A percentile compares a stretch with the other conserved stretches of the same genome.
phyloP scores from a whole-genome alignment of 2,329 filamentous ascomycete species.

The Fusarium lateritium region DNA sequence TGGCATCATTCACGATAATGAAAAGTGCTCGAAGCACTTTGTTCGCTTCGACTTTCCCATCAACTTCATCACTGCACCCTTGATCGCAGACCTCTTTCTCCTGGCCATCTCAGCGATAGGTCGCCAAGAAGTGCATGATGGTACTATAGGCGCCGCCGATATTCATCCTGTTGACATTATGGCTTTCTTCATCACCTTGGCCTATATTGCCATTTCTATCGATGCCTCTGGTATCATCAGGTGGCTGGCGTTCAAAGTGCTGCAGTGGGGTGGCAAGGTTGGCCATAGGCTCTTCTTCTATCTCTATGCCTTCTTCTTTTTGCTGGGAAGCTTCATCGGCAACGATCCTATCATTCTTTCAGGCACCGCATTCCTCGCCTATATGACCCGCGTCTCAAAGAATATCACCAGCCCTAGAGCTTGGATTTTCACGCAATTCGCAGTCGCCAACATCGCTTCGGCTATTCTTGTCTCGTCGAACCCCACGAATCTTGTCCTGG shows the following conservation, averaged over 20 bases:
- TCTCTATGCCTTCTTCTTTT: constrained; percentile 81
- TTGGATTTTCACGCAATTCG: constrained; percentile 81
- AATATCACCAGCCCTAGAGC: constrained; percentile 80
- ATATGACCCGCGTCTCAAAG: constrained; percentile 82
- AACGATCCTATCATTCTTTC: constrained; percentile 84
- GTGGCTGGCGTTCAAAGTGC: constrained; percentile 78
- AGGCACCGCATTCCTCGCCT: constrained; percentile 81
- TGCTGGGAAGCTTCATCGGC: constrained; percentile 76
- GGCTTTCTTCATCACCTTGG: constrained; percentile 80
- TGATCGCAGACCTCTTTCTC: constrained; percentile 80
- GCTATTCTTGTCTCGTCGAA: constrained; percentile 85
- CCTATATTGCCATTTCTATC: constrained; percentile 84
- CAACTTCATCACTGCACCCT: constrained; percentile 79
- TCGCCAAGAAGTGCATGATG: constrained; percentile 75
- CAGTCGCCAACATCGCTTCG: constrained; percentile 80
- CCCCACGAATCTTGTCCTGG: constrained; percentile 81
- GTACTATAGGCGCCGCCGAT: constrained; percentile 74
- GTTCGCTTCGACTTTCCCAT: constrained; percentile 72
- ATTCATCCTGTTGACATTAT: constrained; percentile 82
- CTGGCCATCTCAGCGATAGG: constrained; percentile 79
- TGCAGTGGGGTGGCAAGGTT: constrained; percentile 76
- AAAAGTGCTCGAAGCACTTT: constrained; percentile 55
- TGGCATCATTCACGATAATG: constrained; percentile 39
- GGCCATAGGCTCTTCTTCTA: constrained; percentile 80
- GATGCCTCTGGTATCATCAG: constrained; percentile 82